A percentile compares a stretch with the other conserved stretches of the same genome.
Conservation (phyloP, 805 yeast species). For the Ogataea henricii region DNA sequence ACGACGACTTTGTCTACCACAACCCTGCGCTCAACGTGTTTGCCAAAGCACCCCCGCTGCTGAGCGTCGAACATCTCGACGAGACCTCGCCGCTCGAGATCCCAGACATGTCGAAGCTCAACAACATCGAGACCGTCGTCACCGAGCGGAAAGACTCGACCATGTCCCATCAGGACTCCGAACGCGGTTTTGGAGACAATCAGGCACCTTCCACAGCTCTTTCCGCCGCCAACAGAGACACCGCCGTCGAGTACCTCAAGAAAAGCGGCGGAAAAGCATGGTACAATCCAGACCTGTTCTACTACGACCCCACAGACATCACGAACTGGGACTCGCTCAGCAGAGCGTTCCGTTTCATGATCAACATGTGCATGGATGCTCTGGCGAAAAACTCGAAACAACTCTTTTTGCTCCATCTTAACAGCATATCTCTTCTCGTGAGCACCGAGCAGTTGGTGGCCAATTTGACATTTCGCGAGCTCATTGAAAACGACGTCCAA, state of each 20-base stretch:
- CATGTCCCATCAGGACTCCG: slow-evolving; percentile 10
- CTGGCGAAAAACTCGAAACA: slow-evolving; percentile 51
- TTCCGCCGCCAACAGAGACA: slow-evolving; percentile 16
- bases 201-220: neutral
- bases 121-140: slow-evolving; percentile 28
- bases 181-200: slow-evolving; percentile 2
- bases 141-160: slow-evolving; percentile 15
- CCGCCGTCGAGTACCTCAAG: slow-evolving; percentile 11
- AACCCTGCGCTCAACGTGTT: slow-evolving; percentile 61
- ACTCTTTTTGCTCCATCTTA: slow-evolving; percentile 55
- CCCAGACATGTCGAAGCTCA: slow-evolving; percentile 26
- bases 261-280: slow-evolving; percentile 21
- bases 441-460: slow-evolving; percentile 56
- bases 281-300: slow-evolving; percentile 47
- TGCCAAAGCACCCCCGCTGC: slow-evolving; percentile 59
- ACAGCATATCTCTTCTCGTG: slow-evolving; percentile 53
- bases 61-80: slow-evolving; percentile 40
- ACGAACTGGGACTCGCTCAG: slow-evolving; percentile 59
- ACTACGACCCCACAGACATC: slow-evolving; percentile 60
- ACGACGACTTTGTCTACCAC: slow-evolving; percentile 58
- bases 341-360: slow-evolving; percentile 47
- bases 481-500: slow-evolving; percentile 48
- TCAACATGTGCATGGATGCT: slow-evolving; percentile 52
- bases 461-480: slow-evolving; percentile 54
- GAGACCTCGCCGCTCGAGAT: slow-evolving; percentile 35